Percentiles rank a stretch among this genome's conserved stretches.
These are phyloP conservation scores for Fusarium circinatum DNA, from an alignment of 2,329 filamentous ascomycete species.

Conservation along the genomic window DNA sequence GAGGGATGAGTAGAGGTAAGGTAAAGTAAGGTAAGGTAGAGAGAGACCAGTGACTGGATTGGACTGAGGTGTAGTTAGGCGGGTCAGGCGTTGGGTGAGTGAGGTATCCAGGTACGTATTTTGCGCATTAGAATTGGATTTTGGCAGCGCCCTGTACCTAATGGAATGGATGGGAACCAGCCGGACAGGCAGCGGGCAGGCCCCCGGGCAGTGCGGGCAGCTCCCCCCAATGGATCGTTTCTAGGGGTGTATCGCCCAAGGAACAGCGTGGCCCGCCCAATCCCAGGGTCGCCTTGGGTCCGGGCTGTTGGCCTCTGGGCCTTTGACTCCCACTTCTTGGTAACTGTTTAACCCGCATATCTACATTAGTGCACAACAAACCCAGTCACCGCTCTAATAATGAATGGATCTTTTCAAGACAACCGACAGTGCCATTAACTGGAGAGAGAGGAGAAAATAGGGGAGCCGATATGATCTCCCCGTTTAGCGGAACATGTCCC, in stretches of 20 bases:
- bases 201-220: neutral
- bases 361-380: slow-evolving; percentile 19
- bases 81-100: neutral
- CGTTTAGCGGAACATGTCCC: slow-evolving; percentile 19
- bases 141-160: neutral
- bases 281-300: neutral
- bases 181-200: neutral
- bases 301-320: neutral
- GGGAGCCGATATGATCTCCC: slow-evolving; percentile 8
- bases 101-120: neutral
- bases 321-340: slow-evolving; percentile 20
- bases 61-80: slow-evolving; percentile 5
- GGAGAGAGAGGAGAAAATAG: slow-evolving; percentile 11
- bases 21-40: slow-evolving; percentile 4
- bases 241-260: neutral
- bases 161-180: neutral
- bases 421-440: slow-evolving; percentile 19
- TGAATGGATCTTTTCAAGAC: slow-evolving; percentile 9
- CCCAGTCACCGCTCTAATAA: slow-evolving; percentile 37
- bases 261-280: neutral
- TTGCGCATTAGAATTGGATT: slow-evolving; percentile 8
- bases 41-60: slow-evolving; percentile 26
- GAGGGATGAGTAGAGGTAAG: slow-evolving; percentile 34
- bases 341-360: slow-evolving; percentile 24
- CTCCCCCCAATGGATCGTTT: neutral